Conservation (phyloP, 768 basidiomycete genomes). For the Tulasnella sp. region DNA sequence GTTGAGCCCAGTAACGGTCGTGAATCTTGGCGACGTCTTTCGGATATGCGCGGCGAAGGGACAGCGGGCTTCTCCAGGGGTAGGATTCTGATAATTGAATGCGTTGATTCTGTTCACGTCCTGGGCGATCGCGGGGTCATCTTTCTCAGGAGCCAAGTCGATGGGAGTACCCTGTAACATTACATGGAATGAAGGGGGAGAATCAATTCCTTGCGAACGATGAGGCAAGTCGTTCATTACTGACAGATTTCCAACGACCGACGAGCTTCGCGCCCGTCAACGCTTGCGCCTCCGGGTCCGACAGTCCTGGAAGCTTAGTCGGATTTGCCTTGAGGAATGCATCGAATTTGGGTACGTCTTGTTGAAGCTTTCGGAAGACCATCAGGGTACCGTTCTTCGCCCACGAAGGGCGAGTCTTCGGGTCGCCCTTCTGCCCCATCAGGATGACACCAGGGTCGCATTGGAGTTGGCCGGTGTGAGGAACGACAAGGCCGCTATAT, state of each 20-base stretch:
- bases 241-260: constrained; percentile 12
- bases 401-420: not conserved
- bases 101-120: not conserved
- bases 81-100: not conserved
- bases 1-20: not conserved
- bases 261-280: constrained; percentile 11
- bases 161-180: constrained; percentile 6
- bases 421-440: constrained; percentile 13
- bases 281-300: not conserved
- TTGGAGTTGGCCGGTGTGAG: constrained; percentile 8
- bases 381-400: constrained; percentile 7
- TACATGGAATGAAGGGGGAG: not conserved
- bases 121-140: not conserved
- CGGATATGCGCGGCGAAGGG: constrained; percentile 14
- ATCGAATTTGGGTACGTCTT: constrained; percentile 8
- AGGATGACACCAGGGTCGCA: constrained; percentile 13
- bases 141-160: not conserved
- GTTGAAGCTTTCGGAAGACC: constrained; percentile 15
- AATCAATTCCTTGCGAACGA: not conserved
- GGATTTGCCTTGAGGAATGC: constrained; percentile 7
- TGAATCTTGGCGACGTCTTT: constrained; percentile 4
- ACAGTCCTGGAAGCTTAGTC: not conserved
- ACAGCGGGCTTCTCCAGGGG: constrained; percentile 5
- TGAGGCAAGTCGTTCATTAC: not conserved
- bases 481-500: not conserved